Evolutionary conservation across 2,329 filamentous ascomycete genomes (phyloP).

Genomic region (Colletotrichum spaethianum): DNA sequence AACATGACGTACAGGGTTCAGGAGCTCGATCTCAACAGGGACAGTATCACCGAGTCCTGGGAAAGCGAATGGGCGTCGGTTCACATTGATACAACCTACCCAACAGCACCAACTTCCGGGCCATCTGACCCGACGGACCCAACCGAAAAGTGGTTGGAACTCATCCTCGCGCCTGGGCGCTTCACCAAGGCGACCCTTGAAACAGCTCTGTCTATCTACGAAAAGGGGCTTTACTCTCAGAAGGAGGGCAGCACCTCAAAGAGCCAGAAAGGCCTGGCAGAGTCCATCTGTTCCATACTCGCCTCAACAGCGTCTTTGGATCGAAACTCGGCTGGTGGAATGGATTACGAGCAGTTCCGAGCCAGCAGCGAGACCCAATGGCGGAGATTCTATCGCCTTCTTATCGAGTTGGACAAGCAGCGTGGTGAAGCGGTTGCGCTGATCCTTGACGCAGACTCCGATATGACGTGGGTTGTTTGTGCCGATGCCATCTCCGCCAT

Average conservation of each 20-base stretch:
- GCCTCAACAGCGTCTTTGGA: slow-evolving; percentile 77
- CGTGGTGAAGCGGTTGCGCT: slow-evolving; percentile 86
- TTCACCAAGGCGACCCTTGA: slow-evolving; percentile 87
- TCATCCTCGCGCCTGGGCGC: slow-evolving; percentile 85
- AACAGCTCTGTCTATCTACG: slow-evolving; percentile 86
- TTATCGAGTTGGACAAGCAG: slow-evolving; percentile 88
- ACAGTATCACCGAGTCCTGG: slow-evolving; percentile 75
- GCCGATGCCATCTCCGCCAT: slow-evolving; percentile 86
- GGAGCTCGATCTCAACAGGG: slow-evolving; percentile 79
- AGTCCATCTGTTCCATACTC: slow-evolving; percentile 82
- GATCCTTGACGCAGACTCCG: slow-evolving; percentile 77
- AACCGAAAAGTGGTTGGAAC: slow-evolving; percentile 88
- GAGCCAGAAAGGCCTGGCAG: slow-evolving; percentile 74
- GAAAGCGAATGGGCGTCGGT: slow-evolving; percentile 79
- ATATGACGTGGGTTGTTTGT: slow-evolving; percentile 87
- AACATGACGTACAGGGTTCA: slow-evolving; percentile 84
- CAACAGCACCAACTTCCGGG: slow-evolving; percentile 70
- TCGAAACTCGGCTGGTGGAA: slow-evolving; percentile 72
- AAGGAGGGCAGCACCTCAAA: slow-evolving; percentile 57
- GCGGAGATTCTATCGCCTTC: slow-evolving; percentile 89
- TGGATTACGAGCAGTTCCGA: slow-evolving; percentile 84
- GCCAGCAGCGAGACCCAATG: slow-evolving; percentile 85
- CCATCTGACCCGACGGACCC: slow-evolving; percentile 77
- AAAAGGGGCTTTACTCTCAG: slow-evolving; percentile 69
- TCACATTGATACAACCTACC: slow-evolving; percentile 70